phyloP scores from a whole-genome alignment of 768 basidiomycete species.

The Tulasnella sp. region DNA sequence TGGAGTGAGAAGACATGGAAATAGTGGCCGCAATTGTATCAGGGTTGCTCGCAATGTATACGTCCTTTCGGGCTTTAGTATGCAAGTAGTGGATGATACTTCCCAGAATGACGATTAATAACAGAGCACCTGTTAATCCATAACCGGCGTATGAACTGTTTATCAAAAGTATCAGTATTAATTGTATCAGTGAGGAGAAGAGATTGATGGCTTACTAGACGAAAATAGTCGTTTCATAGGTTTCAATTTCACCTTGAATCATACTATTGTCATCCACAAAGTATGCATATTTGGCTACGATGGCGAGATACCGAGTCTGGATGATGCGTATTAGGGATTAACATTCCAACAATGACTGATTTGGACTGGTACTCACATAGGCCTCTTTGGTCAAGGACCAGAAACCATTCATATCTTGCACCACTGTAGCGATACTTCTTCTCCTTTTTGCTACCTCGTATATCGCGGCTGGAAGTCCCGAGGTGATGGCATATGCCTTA shows the following conservation, averaged over 20 bases:
- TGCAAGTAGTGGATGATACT: slow-evolving; percentile 1
- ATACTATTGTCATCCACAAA: slow-evolving; percentile 1
- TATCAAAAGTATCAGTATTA: neutral
- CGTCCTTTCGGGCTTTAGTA: neutral
- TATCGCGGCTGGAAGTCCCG: slow-evolving; percentile 6
- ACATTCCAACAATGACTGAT: too few species aligned
- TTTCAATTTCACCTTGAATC: neutral
- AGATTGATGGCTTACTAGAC: slow-evolving; percentile 1
- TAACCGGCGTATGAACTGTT: too few species aligned
- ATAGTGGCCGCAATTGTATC: neutral
- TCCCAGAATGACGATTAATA: slow-evolving; percentile 1
- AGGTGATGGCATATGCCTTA: neutral
- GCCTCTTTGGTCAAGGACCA: too few species aligned
- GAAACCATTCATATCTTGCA: too few species aligned
- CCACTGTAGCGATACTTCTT: too few species aligned
- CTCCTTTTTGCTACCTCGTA: neutral
- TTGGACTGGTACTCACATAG: too few species aligned
- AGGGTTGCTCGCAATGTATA: slow-evolving; percentile 1
- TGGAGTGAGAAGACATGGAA: slow-evolving; percentile 9
- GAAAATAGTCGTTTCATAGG: slow-evolving; percentile 3
- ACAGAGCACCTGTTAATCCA: neutral
- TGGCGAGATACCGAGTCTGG: slow-evolving; percentile 9
- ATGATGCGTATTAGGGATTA: too few species aligned
- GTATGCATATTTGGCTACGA: slow-evolving; percentile 5
- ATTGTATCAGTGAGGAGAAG: neutral